Percentiles rank a stretch among this genome's conserved stretches.
Evolutionary conservation across 2,329 filamentous ascomycete species (phyloP).

Genomic region (Verticillium nubilum): DNA sequence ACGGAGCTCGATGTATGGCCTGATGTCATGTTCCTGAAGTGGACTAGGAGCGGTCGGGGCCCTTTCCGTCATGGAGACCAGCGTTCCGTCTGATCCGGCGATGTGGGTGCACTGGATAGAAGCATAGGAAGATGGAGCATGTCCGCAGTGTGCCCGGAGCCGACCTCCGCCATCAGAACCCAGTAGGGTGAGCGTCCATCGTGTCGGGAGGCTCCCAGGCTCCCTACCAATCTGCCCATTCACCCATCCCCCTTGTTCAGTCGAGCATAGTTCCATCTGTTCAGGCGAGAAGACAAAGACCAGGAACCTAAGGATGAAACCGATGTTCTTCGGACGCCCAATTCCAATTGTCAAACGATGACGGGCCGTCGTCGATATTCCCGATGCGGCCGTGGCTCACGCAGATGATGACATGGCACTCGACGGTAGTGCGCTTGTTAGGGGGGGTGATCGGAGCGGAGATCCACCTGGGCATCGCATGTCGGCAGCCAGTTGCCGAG

Average conservation of each 20-base stretch:
- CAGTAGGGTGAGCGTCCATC: no score
- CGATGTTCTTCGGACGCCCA: background rate
- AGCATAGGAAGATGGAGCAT: background rate
- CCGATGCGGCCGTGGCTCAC: background rate
- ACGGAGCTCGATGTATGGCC: background rate
- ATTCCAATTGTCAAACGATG: background rate
- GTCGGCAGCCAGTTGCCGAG: background rate
- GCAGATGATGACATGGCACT: background rate
- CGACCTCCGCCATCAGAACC: background rate
- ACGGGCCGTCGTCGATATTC: background rate
- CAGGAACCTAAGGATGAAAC: background rate
- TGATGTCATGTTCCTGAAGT: background rate
- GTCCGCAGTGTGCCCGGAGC: background rate
- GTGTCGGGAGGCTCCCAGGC: no score
- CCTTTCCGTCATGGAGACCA: background rate
- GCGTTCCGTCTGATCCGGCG: background rate
- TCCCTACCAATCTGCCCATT: no score
- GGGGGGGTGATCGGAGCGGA: background rate
- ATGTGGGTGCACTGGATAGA: background rate
- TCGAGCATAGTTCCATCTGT: no score
- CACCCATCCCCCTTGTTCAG: no score
- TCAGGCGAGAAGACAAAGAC: no score
- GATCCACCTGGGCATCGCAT: background rate
- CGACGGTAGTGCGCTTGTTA: background rate
- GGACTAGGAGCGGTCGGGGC: background rate